phyloP scores from a whole-genome alignment of 108 stramenopile species.

The Schizochytrium sp. region DNA sequence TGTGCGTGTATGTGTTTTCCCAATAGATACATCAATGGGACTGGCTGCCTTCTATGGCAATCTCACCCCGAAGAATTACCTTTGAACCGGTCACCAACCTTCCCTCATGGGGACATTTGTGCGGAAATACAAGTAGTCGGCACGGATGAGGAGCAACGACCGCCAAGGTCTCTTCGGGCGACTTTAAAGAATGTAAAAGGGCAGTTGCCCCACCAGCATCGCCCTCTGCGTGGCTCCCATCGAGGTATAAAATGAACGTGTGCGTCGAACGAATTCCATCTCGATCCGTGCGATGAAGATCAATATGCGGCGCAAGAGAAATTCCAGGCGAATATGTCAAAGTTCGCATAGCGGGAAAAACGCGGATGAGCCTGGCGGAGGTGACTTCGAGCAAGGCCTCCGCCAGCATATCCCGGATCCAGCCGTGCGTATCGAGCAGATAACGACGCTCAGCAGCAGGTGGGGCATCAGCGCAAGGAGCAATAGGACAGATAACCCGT shows the following conservation, averaged over 20 bases:
- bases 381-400: neutral
- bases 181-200: neutral
- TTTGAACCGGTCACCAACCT: neutral
- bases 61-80: neutral
- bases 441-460: neutral
- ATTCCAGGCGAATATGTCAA: neutral
- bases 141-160: neutral
- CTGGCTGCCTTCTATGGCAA: neutral
- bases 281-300: neutral
- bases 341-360: neutral
- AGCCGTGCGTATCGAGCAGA: neutral
- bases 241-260: neutral
- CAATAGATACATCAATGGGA: too few relatives aligned
- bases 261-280: neutral
- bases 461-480: neutral
- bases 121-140: constrained; percentile 4
- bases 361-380: neutral
- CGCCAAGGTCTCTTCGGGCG: neutral
- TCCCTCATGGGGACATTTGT: neutral
- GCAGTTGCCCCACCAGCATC: neutral
- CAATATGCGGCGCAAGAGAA: neutral
- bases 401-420: neutral
- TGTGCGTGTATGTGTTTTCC: too few relatives aligned
- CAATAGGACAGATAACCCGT: neutral
- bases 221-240: neutral